phyloP scores from a whole-genome alignment of 2,329 filamentous ascomycete species.

The Chaetomiaceae sp. region DNA sequence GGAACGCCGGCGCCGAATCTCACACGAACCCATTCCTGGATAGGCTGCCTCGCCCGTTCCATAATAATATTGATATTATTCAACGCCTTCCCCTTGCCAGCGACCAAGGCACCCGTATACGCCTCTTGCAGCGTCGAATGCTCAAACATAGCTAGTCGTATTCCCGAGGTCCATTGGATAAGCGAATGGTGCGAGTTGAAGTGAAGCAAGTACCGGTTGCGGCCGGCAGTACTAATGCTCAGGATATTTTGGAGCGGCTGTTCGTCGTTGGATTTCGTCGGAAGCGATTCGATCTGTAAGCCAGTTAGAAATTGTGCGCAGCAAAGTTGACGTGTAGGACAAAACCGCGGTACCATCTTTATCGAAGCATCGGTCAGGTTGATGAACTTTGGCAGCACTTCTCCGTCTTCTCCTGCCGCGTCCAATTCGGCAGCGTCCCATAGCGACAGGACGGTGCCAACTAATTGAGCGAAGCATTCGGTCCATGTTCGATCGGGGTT shows the following conservation, averaged over 20 bases:
- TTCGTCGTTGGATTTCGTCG: slow-evolving; percentile 71
- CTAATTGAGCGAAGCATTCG: slow-evolving; percentile 94
- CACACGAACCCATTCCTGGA: slow-evolving; percentile 92
- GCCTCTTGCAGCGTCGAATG: slow-evolving; percentile 90
- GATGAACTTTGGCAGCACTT: slow-evolving; percentile 62
- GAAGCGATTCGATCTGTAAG: slow-evolving; percentile 76
- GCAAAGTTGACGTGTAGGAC: background rate
- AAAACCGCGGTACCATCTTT: slow-evolving; percentile 70
- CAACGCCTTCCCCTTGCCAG: slow-evolving; percentile 82
- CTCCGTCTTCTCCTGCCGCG: slow-evolving; percentile 71
- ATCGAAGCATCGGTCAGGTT: slow-evolving; percentile 97
- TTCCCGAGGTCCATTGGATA: slow-evolving; percentile 92
- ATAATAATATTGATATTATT: slow-evolving; percentile 91
- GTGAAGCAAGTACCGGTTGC: slow-evolving; percentile 91
- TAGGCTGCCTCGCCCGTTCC: slow-evolving; percentile 69
- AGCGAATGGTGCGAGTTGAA: slow-evolving; percentile 94
- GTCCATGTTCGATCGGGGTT: slow-evolving; percentile 86
- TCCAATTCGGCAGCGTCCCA: slow-evolving; percentile 96
- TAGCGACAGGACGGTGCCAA: slow-evolving; percentile 88
- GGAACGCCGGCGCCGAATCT: slow-evolving; percentile 93
- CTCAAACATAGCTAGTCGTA: slow-evolving; percentile 90
- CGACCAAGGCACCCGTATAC: slow-evolving; percentile 92
- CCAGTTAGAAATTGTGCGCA: slow-evolving; percentile 2
- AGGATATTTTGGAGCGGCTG: slow-evolving; percentile 90
- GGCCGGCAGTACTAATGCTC: slow-evolving; percentile 90